phyloP scores from a whole-genome alignment of 495 filamentous ascomycete genomes.

The Aspergillus kassunensis region DNA sequence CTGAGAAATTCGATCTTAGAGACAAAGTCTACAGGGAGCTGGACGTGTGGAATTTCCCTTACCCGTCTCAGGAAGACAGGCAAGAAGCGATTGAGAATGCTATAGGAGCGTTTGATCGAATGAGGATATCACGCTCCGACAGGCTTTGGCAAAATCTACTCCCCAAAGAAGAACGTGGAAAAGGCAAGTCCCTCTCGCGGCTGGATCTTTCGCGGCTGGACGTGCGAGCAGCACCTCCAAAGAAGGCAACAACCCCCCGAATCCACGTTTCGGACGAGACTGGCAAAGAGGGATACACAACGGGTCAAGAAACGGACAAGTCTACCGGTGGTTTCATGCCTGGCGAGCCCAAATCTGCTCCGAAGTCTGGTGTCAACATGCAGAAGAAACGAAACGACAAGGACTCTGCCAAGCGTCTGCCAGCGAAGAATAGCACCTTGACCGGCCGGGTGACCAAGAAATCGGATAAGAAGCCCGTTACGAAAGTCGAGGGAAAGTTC shows the following conservation, averaged over 20 bases:
- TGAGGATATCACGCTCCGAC: slow-evolving; percentile 67
- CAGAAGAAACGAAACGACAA: slow-evolving; percentile 62
- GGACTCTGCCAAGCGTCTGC: slow-evolving; percentile 54
- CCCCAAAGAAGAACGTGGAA: slow-evolving; percentile 68
- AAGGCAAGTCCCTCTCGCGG: slow-evolving; percentile 75
- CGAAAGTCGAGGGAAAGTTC: slow-evolving; percentile 44
- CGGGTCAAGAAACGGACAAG: slow-evolving; percentile 53
- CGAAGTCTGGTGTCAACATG: slow-evolving; percentile 46
- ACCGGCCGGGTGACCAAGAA: slow-evolving; percentile 51
- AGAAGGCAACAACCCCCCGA: slow-evolving; percentile 51
- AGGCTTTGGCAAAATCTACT: slow-evolving; percentile 78
- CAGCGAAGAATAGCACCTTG: slow-evolving; percentile 50
- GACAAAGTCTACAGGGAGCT: slow-evolving; percentile 77
- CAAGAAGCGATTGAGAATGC: slow-evolving; percentile 79
- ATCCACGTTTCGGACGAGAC: slow-evolving; percentile 53
- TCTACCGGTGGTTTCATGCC: slow-evolving; percentile 41
- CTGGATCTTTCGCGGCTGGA: slow-evolving; percentile 65
- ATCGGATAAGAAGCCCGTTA: slow-evolving; percentile 42
- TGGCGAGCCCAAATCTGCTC: slow-evolving; percentile 50
- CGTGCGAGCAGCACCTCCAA: slow-evolving; percentile 44
- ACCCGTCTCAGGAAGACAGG: slow-evolving; percentile 62
- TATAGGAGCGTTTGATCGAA: slow-evolving; percentile 74
- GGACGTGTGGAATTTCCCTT: slow-evolving; percentile 75
- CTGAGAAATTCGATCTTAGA: slow-evolving; percentile 62
- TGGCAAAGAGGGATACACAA: slow-evolving; percentile 32